Evolutionary conservation across 208 protist species (phyloP), one percentile per base, ranked within the genome.

Genomic region (Acanthamoeba lenticulata): DNA sequence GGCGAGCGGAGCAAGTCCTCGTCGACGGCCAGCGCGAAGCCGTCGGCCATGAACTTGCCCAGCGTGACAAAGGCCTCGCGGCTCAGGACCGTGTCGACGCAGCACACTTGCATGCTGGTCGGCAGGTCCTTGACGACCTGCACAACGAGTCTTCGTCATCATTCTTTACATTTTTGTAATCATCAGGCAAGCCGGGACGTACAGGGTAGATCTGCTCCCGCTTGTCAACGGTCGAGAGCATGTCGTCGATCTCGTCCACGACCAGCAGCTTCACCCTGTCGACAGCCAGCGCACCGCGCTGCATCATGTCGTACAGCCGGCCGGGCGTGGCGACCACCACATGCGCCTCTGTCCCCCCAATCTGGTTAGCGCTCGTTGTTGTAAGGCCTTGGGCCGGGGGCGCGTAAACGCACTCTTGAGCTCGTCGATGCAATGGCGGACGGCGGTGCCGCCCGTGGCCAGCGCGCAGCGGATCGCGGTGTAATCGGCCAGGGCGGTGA

Each of bases 141-240:
- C 38, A 11, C 32, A 44, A 36, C 15, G 17, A 3, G 52, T 57
- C 2, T 57, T 5, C 36, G 67, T 79, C 15, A n/a, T 4, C 17
- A 34, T 45, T n/a, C 27, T 65, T 19, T 65, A n/a, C 27, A n/a
- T 65, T 52, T 60, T 15, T 15, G 7, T 9, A 27, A 42, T 98
- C 97, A 94, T 98, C 97, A 49, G 99, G 98, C 11, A 99, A 94
- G 94, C 97, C 98, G 65, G 98, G 97, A 97, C 99, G 99, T 94
- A 99, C 99, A 47, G 99, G 98, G 95, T 99, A 99, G 95, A 99
- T 99, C 97, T 99, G 99, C 38, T 99, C 98, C 77, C 99, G 98
- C n/a, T 95, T 94, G 40, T n/a, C n/a, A n/a, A 29, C 5, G 27
- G 38, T 5, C 2, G 29, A 34, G 38, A 85, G 2, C 74, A 85